These are phyloP conservation scores for Boletus tylopilopsis DNA, from an alignment of 768 basidiomycete species.

Conservation along the genomic window DNA sequence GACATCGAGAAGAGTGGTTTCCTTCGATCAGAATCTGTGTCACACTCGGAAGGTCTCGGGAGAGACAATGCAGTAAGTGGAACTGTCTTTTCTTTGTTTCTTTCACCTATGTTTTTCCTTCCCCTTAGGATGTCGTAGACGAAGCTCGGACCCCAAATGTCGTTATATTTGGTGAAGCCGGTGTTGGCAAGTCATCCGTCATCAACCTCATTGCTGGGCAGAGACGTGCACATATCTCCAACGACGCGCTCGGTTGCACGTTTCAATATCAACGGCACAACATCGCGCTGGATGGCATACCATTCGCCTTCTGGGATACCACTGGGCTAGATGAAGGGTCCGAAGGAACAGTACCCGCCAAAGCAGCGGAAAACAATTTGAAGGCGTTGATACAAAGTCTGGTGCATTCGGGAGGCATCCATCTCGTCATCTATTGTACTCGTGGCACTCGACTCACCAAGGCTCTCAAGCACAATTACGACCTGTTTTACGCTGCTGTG, in stretches of 20 bases:
- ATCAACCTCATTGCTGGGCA: slow-evolving; percentile 8
- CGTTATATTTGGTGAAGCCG: slow-evolving; percentile 3
- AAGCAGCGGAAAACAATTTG: background rate
- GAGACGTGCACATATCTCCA: background rate
- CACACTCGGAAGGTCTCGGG: too few relatives aligned
- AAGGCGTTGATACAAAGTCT: background rate
- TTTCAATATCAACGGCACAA: background rate
- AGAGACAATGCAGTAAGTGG: too few relatives aligned
- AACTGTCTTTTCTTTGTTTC: too few relatives aligned
- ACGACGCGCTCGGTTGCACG: slow-evolving; percentile 1
- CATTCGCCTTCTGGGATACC: slow-evolving; percentile 6
- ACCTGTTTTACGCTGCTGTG: slow-evolving; percentile 30
- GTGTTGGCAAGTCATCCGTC: slow-evolving; percentile 7
- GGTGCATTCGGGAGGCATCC: slow-evolving; percentile 3
- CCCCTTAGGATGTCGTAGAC: background rate
- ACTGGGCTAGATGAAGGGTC: slow-evolving; percentile 7
- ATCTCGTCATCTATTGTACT: slow-evolving; percentile 8
- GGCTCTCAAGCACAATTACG: slow-evolving; percentile 29
- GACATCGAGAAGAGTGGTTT: too few relatives aligned
- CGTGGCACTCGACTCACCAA: slow-evolving; percentile 1
- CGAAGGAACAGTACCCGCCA: slow-evolving; percentile 7
- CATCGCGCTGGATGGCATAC: background rate
- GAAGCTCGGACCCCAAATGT: slow-evolving; percentile 1
- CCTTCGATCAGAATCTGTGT: too few relatives aligned
- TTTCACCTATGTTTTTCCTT: too few relatives aligned